Evolutionary conservation across 2,329 filamentous ascomycete species (phyloP).

Genomic region (Fusarium dimerum): DNA sequence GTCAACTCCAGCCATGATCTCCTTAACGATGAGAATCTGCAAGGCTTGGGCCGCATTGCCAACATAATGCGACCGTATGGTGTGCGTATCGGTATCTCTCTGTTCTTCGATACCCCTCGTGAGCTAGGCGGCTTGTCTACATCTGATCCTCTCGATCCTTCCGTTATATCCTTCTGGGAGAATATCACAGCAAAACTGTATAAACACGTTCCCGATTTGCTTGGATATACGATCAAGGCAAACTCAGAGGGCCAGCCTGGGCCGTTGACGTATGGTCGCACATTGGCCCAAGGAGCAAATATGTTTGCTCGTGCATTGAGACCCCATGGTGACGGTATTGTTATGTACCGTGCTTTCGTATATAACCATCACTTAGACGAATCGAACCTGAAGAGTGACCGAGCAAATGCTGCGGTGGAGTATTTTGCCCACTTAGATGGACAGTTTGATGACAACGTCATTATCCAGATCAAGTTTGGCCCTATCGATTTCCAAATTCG

Average conservation of each 20-base stretch:
- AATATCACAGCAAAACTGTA: conserved; percentile 62
- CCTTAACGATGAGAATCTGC: conserved; percentile 56
- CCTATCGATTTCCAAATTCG: conserved; percentile 75
- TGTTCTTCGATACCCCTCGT: conserved; percentile 68
- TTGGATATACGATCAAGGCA: conserved; percentile 70
- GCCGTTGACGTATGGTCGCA: conserved; percentile 69
- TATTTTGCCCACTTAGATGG: conserved; percentile 66
- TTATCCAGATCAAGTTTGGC: conserved; percentile 74
- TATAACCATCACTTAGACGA: conserved; percentile 63
- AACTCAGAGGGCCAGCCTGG: conserved; percentile 73
- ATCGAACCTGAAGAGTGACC: conserved; percentile 44
- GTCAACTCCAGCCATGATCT: conserved; percentile 67
- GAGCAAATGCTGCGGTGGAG: conserved; percentile 69
- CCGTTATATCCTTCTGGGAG: conserved; percentile 64
- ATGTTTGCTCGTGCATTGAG: conserved; percentile 62
- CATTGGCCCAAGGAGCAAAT: conserved; percentile 47
- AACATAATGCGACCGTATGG: conserved; percentile 68
- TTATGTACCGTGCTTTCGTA: conserved; percentile 74
- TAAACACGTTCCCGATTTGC: conserved; percentile 62
- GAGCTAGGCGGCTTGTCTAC: conserved; percentile 56
- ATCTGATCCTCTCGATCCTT: conserved; percentile 64
- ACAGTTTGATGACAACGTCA: conserved; percentile 68
- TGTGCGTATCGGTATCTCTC: conserved; percentile 63
- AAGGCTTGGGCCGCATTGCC: conserved; percentile 62
- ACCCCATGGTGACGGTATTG: conserved; percentile 56